Evolutionary conservation across 768 basidiomycete species (phyloP), one percentile per base, ranked within the genome.

Genomic region (Trametes cingulata): DNA sequence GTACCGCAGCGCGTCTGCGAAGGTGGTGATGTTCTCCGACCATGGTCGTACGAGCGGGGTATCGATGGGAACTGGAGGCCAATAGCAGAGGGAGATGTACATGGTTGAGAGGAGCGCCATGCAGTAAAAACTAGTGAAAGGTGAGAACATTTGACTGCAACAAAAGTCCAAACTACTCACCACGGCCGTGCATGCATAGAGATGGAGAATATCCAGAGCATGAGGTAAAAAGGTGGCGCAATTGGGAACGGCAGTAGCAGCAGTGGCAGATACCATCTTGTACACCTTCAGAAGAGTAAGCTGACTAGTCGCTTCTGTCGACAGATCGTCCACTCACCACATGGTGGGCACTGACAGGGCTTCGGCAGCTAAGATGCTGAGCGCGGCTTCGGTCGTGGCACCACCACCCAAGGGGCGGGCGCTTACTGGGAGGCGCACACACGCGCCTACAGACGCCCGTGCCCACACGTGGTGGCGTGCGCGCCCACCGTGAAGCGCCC

Each of bases 51-150:
- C 80, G 58, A 93, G 84, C 0, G 81, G 77, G 25, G 81, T 84
- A 61, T 86, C 82, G 47, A 85, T 72, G 22, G 87, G 82, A 57
- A 91, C 84, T 29, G 93, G 90, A 62, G 90, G 89, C 92, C 92
- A 93, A 73, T 93, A 93, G 71, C 92, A 94, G 17, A 92, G 90
- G 15, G 92, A 90, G 61, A 91, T 78, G 71, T 92, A 93, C 49
- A 93, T 80, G n/a, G 91, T 88, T 0, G 85, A 80, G 14, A 94
- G 83, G 20, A 94, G 80, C 22, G 91, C 79, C 55, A 94, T 87
- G 78, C 92, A 94, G 71, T 94, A 94, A 71, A 93, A 91, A 68
- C 92, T 94, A 1, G 19, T 14, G 39, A 14, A 22, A 49, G 24
- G 51, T 52, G 10, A 37, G 25, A 14, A 35, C 19, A 36, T 27